A percentile compares a stretch with the other conserved stretches of the same genome.
These are phyloP conservation scores for Fusarium mundagurra DNA, from an alignment of 2,329 filamentous ascomycete species.

Conservation along the genomic window DNA sequence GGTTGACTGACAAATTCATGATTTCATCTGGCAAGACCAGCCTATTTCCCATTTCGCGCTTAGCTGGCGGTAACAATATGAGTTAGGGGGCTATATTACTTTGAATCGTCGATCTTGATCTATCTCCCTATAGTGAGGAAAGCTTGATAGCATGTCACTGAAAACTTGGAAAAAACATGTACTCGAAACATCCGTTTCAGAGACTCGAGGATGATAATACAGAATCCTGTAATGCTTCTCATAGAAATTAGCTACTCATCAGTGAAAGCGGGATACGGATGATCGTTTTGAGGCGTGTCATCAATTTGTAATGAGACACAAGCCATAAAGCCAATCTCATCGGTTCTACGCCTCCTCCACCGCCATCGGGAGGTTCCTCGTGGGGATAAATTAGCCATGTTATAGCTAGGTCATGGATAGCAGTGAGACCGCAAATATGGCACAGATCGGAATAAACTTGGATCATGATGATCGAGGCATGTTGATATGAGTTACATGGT, in stretches of 20 bases:
- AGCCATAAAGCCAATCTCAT: background rate
- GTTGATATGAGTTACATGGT: constrained; percentile 16
- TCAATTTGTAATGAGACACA: background rate
- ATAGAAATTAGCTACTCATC: background rate
- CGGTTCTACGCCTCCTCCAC: constrained; percentile 19
- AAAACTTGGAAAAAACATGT: background rate
- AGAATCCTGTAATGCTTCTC: background rate
- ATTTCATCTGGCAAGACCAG: constrained; percentile 26
- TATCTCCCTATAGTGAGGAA: background rate
- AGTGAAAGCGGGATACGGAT: background rate
- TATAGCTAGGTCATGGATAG: background rate
- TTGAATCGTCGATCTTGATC: constrained; percentile 20
- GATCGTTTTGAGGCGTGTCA: background rate
- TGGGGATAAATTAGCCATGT: background rate
- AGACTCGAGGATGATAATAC: background rate
- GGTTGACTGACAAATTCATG: constrained; percentile 22
- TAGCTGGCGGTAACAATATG: constrained; percentile 33
- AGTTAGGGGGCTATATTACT: constrained; percentile 24
- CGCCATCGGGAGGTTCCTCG: constrained; percentile 16
- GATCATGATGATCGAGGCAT: constrained; percentile 2
- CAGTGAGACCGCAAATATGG: constrained; percentile 20
- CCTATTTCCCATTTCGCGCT: constrained; percentile 24
- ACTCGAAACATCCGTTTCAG: constrained; percentile 12
- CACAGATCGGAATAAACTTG: constrained; percentile 1
- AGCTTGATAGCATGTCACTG: background rate